Evolutionary conservation across 768 basidiomycete genomes (phyloP), one percentile per base, ranked within the genome.

Genomic region (Mycena indigotica): DNA sequence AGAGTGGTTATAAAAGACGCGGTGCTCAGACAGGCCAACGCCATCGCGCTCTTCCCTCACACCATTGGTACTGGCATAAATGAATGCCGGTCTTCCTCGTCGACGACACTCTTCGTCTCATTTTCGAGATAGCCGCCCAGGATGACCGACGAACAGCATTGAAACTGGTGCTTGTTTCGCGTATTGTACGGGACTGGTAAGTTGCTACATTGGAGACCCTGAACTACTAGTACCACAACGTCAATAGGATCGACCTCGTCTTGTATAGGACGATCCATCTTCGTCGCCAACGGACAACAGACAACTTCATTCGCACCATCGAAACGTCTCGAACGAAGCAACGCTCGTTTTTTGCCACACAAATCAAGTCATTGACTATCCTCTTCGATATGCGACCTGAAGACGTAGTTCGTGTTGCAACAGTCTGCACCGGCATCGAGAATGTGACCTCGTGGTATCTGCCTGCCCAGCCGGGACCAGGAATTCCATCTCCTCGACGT

Each of bases 371-470:
- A 0, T 64, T 77, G 8, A 70, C 68, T 58, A 69, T 79, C 17
- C 71, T 72, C 12, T 69, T 73, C 52, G 73, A 76, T 52, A 65
- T 74, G 28, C 67, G 70, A 29, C 63, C 69, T 13, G 62, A 67
- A 32, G 67, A 68, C 40, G 66, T 73, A 25, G 64, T 67, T 25
- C 64, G 68, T 44, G 69, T 79, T 24, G 65, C 75, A 12, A 63
- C 68, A n/a, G 62, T 65, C 29, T 79, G 77, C 58, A 63, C 58
- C 54, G 72, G 75, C 0, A 66, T 77, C 16, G 62, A 67, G 2
- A 69, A 66, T 52, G 61, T 79, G 8, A 75, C 77, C 1, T 72
- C 76, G 53, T 77, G 75, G 73, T 73, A 69, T 16, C 63, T 75
- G 12, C 64, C 66, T 5, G 51, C 60, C 12, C 65, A 40, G 44